These are phyloP conservation scores for Asterionellopsis glacialis DNA, from an alignment of 108 stramenopile genomes.

Conservation along the genomic window DNA sequence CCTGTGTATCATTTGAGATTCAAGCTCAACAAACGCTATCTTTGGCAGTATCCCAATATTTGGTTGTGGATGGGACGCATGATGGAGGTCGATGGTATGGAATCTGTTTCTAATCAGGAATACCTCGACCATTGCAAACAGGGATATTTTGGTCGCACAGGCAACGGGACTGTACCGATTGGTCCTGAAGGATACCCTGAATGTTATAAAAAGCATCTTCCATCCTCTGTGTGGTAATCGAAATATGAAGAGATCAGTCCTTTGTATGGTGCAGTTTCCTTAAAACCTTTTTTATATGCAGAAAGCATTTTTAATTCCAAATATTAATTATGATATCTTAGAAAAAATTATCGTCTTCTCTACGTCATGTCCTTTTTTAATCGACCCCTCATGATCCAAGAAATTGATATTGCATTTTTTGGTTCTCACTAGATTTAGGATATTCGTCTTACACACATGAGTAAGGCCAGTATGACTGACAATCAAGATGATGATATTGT, in stretches of 20 bases:
- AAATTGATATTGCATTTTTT: no score
- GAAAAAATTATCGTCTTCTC: no score
- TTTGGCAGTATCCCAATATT: constrained; percentile 61
- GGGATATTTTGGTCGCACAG: constrained; percentile 51
- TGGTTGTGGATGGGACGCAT: constrained; percentile 47
- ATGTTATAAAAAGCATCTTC: constrained; percentile 18
- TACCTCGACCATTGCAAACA: constrained; percentile 41
- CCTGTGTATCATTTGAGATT: constrained; percentile 84
- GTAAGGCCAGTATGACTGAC: constrained; percentile 66
- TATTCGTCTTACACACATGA: constrained; percentile 92
- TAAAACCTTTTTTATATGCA: no score
- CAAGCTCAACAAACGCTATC: constrained; percentile 58
- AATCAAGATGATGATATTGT: constrained; percentile 9
- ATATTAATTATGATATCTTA: no score
- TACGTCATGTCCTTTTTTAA: no score
- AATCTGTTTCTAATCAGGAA: constrained; percentile 21
- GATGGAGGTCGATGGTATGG: constrained; percentile 27
- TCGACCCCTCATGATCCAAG: no score
- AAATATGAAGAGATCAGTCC: no score
- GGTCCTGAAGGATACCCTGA: constrained; percentile 34
- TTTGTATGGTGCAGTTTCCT: no score
- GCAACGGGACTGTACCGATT: constrained; percentile 32
- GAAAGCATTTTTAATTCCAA: no score
- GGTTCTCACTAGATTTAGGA: no score
- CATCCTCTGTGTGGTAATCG: not conserved